These are phyloP conservation scores for Yarrowia sp. DNA, from an alignment of 805 yeast species.

Conservation along the genomic window DNA sequence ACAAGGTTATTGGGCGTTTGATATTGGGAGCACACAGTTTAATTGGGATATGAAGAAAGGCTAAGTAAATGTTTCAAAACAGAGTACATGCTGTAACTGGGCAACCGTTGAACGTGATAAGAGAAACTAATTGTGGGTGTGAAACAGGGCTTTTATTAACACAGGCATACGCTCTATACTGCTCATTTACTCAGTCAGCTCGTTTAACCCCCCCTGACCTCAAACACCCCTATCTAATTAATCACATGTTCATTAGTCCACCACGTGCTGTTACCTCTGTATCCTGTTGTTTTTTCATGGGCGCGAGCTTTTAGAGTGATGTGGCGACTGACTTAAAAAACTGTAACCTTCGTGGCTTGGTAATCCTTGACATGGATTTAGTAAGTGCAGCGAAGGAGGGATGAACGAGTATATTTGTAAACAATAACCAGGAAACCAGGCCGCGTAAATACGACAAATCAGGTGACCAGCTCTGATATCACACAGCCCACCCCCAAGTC, in stretches of 20 bases:
- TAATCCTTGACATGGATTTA: not conserved
- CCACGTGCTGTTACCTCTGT: too few relatives aligned
- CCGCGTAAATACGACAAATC: not conserved
- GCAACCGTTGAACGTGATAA: not conserved
- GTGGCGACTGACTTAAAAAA: slow-evolving; percentile 2
- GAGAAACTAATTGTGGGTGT: too few relatives aligned
- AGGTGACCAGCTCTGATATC: not conserved
- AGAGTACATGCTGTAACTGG: not conserved
- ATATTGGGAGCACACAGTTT: slow-evolving; percentile 10
- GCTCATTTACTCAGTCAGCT: too few relatives aligned
- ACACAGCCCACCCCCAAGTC: not conserved
- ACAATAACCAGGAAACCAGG: too few relatives aligned
- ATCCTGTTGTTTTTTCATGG: not conserved
- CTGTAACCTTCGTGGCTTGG: slow-evolving; percentile 1
- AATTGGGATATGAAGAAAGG: not conserved
- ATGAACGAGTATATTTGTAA: not conserved
- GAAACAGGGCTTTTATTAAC: too few relatives aligned
- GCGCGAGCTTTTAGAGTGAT: slow-evolving; percentile 17
- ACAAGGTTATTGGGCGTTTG: not conserved
- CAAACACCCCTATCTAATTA: too few relatives aligned
- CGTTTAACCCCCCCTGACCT: too few relatives aligned
- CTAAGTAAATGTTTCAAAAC: not conserved
- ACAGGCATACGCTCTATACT: too few relatives aligned
- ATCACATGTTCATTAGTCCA: too few relatives aligned
- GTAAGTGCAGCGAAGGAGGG: not conserved